These are phyloP conservation scores for Backusella macrospora DNA, from an alignment of 192 early-diverging fungal species.

Conservation along the genomic window DNA sequence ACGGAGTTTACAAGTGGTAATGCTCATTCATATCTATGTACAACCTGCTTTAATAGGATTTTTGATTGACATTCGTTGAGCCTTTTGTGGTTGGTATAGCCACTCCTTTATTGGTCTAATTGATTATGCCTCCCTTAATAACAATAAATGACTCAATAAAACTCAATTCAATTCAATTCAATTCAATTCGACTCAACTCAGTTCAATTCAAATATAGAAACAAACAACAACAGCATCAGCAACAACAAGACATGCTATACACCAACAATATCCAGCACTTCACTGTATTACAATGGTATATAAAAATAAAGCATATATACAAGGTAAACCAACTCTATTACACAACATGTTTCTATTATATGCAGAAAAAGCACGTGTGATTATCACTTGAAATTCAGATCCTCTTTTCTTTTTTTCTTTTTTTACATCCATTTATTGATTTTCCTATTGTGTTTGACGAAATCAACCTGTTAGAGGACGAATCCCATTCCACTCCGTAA, in stretches of 20 bases:
- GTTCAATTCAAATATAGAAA: too few species aligned
- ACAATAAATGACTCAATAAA: too few species aligned
- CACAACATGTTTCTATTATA: background rate
- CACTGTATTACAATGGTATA: background rate
- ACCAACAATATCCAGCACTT: too few species aligned
- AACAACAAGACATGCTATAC: background rate
- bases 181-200: too few species aligned
- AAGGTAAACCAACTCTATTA: background rate
- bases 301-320: background rate
- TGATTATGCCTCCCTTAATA: background rate
- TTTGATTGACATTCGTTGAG: conserved; percentile 8
- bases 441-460: background rate
- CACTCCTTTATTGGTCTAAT: background rate
- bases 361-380: conserved; percentile 1
- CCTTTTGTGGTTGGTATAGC: background rate
- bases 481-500: background rate
- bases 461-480: background rate
- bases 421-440: background rate
- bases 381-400: background rate
- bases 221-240: background rate
- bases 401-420: background rate
- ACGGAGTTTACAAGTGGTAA: background rate
- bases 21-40: background rate
- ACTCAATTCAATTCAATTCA: too few species aligned
- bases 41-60: background rate